Conservation (phyloP, 108 stramenopile species). For the Cafeteria roenbergensis region DNA sequence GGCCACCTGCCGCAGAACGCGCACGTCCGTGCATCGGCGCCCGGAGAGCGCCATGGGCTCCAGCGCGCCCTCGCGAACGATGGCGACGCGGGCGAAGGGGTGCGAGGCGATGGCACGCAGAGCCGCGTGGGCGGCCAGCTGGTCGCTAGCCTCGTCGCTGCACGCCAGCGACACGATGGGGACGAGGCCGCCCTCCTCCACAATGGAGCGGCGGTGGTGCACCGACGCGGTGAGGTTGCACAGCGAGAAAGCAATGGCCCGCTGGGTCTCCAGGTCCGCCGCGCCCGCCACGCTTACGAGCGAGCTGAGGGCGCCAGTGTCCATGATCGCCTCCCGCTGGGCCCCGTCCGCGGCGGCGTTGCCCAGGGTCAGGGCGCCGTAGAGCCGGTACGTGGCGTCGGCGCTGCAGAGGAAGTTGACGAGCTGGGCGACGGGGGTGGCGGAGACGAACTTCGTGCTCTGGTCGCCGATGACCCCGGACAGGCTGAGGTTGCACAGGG, state of each 20-base stretch:
- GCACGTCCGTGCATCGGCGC: constrained; percentile 26
- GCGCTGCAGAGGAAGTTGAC: constrained; percentile 60
- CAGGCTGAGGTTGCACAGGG: constrained; percentile 62
- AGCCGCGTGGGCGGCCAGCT: constrained; percentile 52
- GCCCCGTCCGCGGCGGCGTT: constrained; percentile 54
- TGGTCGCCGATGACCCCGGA: constrained; percentile 60
- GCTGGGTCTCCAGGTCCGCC: constrained; percentile 54
- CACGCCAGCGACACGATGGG: constrained; percentile 56
- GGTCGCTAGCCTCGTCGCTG: constrained; percentile 45
- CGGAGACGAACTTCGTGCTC: constrained; percentile 42
- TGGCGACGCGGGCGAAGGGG: constrained; percentile 36
- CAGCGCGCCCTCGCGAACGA: constrained; percentile 53
- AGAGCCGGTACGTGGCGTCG: constrained; percentile 62
- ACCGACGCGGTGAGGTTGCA: constrained; percentile 57
- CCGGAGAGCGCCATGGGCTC: constrained; percentile 41
- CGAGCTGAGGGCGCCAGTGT: constrained; percentile 49
- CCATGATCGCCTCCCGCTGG: constrained; percentile 42
- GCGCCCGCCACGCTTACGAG: constrained; percentile 47
- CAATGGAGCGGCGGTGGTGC: constrained; percentile 39
- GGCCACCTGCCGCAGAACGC: constrained; percentile 50
- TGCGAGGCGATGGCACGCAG: constrained; percentile 47
- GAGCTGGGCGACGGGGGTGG: constrained; percentile 47
- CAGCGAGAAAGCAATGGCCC: constrained; percentile 64
- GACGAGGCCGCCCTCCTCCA: constrained; percentile 53
- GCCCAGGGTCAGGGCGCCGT: constrained; percentile 66